Percentiles rank a stretch among this genome's conserved stretches.
Conservation (phyloP, 805 yeast genomes). For the Metschnikowia santaceciliae region DNA sequence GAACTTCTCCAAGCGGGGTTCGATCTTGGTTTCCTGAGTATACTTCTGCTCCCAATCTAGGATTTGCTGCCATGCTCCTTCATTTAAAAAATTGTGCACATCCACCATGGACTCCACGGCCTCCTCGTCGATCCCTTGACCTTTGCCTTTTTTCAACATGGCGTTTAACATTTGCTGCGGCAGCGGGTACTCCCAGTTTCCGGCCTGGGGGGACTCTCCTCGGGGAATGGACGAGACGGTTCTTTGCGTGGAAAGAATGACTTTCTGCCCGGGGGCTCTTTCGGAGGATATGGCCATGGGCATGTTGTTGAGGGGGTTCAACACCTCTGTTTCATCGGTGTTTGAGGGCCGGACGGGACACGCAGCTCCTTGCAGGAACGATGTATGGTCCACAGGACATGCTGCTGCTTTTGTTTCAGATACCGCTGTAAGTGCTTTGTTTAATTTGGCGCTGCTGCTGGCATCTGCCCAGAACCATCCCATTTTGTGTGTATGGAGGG, state of each 20-base stretch:
- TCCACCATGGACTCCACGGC: conserved; percentile 97
- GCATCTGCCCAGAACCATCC: conserved; percentile 87
- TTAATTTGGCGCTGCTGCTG: neutral
- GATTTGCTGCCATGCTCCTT: conserved; percentile 96
- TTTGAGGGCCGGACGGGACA: conserved; percentile 13
- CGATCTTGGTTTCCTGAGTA: conserved; percentile 47
- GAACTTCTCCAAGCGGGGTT: conserved; percentile 78
- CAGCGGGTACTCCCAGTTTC: conserved; percentile 97
- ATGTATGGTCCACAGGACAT: conserved; percentile 16
- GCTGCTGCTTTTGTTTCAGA: conserved; percentile 5
- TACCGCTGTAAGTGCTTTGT: too few species aligned
- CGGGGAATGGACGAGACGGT: conserved; percentile 84
- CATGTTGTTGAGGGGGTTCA: conserved; percentile 81
- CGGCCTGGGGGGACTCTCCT: conserved; percentile 60
- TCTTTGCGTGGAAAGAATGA: conserved; percentile 77
- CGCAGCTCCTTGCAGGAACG: conserved; percentile 9
- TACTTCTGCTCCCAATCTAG: conserved; percentile 84
- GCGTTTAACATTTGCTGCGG: conserved; percentile 99
- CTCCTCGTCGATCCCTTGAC: conserved; percentile 83
- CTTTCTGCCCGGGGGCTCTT: conserved; percentile 73
- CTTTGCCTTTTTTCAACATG: conserved; percentile 90
- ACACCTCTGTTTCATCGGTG: neutral
- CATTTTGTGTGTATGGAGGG: conserved; percentile 40
- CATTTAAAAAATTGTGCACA: conserved; percentile 93
- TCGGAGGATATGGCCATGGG: conserved; percentile 66